Conservation (phyloP, 108 stramenopile species). For the Skeletonema grethae region DNA sequence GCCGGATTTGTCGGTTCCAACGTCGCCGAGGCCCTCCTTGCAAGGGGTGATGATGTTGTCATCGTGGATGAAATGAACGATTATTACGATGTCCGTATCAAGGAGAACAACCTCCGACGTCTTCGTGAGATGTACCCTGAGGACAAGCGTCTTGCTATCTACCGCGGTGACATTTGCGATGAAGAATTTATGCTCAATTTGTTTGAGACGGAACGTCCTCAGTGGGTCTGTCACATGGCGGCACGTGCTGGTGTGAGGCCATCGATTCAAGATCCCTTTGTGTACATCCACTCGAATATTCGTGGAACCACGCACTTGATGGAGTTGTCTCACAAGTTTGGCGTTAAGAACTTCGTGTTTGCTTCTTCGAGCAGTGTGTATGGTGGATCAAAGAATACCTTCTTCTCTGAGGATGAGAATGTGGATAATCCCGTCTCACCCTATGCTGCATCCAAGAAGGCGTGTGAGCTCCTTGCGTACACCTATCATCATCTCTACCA, state of each 20-base stretch:
- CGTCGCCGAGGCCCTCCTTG: conserved; percentile 80
- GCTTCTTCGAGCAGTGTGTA: conserved; percentile 95
- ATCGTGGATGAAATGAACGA: conserved; percentile 99
- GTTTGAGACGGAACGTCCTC: conserved; percentile 75
- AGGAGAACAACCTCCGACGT: conserved; percentile 83
- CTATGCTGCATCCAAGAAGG: conserved; percentile 98
- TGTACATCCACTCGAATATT: conserved; percentile 98
- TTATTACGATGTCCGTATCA: conserved; percentile 94
- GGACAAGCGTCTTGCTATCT: conserved; percentile 57
- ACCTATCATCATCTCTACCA: conserved; percentile 96
- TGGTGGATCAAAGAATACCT: conserved; percentile 89
- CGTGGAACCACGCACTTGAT: conserved; percentile 95
- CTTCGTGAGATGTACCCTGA: conserved; percentile 53
- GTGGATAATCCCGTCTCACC: conserved; percentile 97
- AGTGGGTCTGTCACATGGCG: conserved; percentile 97
- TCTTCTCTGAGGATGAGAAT: conserved; percentile 92
- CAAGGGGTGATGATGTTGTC: conserved; percentile 93
- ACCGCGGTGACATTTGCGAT: conserved; percentile 94
- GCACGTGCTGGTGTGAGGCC: conserved; percentile 93
- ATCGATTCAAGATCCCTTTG: conserved; percentile 95
- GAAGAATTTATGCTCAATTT: conserved; percentile 77
- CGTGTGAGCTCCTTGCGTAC: conserved; percentile 96
- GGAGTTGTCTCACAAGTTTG: conserved; percentile 82
- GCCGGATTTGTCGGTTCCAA: conserved; percentile 96
- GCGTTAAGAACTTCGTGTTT: conserved; percentile 95